Evolutionary conservation across 805 yeast genomes (phyloP), one percentile per base, ranked within the genome.

Genomic region (Candida insectalens): DNA sequence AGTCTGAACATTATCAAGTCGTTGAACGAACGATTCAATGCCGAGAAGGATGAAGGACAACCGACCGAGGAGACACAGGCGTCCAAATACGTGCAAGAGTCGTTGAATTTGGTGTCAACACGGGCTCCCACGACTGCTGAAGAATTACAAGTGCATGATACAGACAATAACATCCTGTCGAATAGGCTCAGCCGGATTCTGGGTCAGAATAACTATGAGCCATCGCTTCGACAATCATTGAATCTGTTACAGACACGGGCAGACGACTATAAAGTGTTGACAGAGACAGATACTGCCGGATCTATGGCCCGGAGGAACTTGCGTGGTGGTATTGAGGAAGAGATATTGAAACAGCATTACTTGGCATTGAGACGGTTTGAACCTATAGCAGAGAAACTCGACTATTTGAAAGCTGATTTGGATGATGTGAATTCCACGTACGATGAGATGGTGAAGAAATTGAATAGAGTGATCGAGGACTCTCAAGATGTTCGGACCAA

Each of bases 221-320:
- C 59, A 2, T 54, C 60, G 1, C 40, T 58, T 13, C 46, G 56
- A 29, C 51, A 53, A 14, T 60, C 51, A 28, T 43, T 47, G 38
- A 30, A 9, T n/a, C 28, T 15, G 19, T 40, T 51, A 20, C 58
- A 51, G 37, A 36, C 37, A 30, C 46, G 46, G 37, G 49, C 53
- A 4, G 27, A 33, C 6, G 18, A 18, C 8, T 48, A 57, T n/a
- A 47, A 47, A 8, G 50, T 56, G 13, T 44, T 71, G 29, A 62
- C 71, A 4, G 19, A 36, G 3, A 35, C 35, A 5, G 46, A 39
- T 9, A 33, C 32, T 9, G 4, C 32, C 9, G 89, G 89, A 0
- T 67, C 77, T 2, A 60, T 77, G 23, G 60, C 76, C 2, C 63
- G 94, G 42, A 69, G 78, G 46, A 64, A 71, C 25, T 57, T 82